Evolutionary conservation across 164 flowering plant species (phyloP).

Genomic region (Macadamia integrifolia): DNA sequence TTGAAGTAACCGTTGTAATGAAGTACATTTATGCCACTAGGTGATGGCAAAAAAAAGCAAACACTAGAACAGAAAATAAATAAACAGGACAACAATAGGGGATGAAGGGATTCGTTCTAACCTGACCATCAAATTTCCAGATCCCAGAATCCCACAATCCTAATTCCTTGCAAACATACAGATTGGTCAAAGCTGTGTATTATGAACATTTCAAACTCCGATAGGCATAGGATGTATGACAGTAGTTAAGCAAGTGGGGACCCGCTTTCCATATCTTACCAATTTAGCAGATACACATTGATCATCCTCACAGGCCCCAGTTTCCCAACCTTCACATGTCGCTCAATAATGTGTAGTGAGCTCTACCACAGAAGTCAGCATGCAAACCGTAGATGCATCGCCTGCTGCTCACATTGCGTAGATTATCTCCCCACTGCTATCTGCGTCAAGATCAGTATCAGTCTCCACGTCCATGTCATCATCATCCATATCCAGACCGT

Average conservation of each 20-base stretch:
- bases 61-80: neutral
- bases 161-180: constrained; percentile 1
- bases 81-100: constrained; percentile 4
- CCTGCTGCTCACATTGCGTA: constrained; percentile 65
- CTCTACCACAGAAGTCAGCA: neutral
- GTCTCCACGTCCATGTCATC: constrained; percentile 62
- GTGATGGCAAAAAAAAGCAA: neutral
- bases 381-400: constrained; percentile 61
- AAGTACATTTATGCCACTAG: neutral
- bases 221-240: neutral
- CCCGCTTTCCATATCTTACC: neutral
- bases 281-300: neutral
- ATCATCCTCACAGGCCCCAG: constrained; percentile 1
- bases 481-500: constrained; percentile 68
- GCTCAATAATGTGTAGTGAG: constrained; percentile 1
- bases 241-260: constrained; percentile 4
- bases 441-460: constrained; percentile 76
- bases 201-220: constrained; percentile 13
- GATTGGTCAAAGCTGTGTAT: constrained; percentile 7
- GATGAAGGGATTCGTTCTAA: neutral
- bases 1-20: neutral
- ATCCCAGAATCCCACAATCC: neutral
- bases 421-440: constrained; percentile 75
- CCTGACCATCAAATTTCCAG: neutral
- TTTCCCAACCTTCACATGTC: constrained; percentile 4